Percentiles rank a stretch among this genome's conserved stretches.
Evolutionary conservation across 2,329 filamentous ascomycete species (phyloP).

Genomic region (Botrytis paeoniae): DNA sequence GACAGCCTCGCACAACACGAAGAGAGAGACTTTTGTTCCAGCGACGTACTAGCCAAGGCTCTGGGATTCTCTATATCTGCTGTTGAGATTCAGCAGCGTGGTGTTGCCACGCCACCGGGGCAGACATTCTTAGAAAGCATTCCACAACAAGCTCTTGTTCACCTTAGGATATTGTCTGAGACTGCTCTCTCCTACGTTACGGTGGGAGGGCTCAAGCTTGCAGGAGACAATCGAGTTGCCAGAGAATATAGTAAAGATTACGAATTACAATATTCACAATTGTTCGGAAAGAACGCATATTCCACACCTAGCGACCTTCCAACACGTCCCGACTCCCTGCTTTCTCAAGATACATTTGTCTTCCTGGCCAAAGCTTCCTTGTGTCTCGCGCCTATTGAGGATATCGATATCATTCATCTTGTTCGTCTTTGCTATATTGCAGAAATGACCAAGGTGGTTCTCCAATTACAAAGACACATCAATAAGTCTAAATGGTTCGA

Average conservation of each 20-base stretch:
- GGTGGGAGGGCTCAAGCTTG: conserved; percentile 65
- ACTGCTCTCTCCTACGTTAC: conserved; percentile 83
- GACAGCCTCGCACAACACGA: conserved; percentile 2
- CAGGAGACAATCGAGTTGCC: conserved; percentile 58
- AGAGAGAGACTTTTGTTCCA: conserved; percentile 46
- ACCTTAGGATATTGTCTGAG: conserved; percentile 84
- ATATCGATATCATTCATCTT: conserved; percentile 73
- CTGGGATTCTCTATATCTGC: conserved; percentile 85
- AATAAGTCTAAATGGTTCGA: conserved; percentile 49
- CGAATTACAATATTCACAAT: conserved; percentile 69
- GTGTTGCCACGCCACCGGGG: conserved; percentile 69
- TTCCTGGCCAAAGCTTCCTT: conserved; percentile 80
- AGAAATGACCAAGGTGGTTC: conserved; percentile 80
- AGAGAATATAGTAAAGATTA: conserved; percentile 66
- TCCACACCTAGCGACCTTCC: not conserved
- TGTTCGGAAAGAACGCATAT: conserved; percentile 50
- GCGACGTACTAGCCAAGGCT: conserved; percentile 60
- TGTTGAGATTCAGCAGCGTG: conserved; percentile 88
- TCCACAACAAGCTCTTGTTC: conserved; percentile 77
- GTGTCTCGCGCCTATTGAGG: conserved; percentile 63
- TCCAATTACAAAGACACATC: conserved; percentile 56
- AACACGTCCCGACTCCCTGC: conserved; percentile 48
- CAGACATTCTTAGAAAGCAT: conserved; percentile 79
- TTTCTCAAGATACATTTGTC: conserved; percentile 69
- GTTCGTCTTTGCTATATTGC: conserved; percentile 84